These are phyloP conservation scores for Ulmus americana DNA, from an alignment of 331 rosid species.

Conservation along the genomic window DNA sequence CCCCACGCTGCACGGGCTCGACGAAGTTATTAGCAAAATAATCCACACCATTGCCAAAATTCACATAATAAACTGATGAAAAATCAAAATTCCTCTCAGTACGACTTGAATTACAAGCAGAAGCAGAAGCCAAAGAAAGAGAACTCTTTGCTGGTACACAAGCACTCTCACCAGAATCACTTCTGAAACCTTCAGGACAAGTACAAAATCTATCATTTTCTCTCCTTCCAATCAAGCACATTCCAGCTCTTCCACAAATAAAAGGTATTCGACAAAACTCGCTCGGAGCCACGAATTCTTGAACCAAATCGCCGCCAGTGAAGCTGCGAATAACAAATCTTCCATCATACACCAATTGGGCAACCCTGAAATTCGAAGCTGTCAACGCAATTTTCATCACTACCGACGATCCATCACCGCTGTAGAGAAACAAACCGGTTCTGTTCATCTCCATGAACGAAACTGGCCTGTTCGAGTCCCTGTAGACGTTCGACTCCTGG, in stretches of 20 bases:
- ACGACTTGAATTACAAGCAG: not conserved
- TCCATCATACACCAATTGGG: constrained; percentile 6
- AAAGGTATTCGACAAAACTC: constrained; percentile 7
- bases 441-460: constrained; percentile 7
- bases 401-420: not conserved
- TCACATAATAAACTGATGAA: constrained; percentile 4
- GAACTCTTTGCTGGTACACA: constrained; percentile 6
- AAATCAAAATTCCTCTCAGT: not conserved
- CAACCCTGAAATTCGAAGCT: not conserved
- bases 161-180: not conserved
- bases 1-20: constrained; percentile 1
- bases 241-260: constrained; percentile 10
- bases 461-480: not conserved
- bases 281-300: not conserved
- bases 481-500: not conserved
- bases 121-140: constrained; percentile 8
- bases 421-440: constrained; percentile 11
- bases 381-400: not conserved
- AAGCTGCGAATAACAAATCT: constrained; percentile 7
- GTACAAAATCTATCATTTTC: not conserved
- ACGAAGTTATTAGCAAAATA: constrained; percentile 8
- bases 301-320: not conserved
- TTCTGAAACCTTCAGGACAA: constrained; percentile 7
- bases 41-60: not conserved
- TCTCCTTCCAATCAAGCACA: not conserved